A percentile compares a stretch with the other conserved stretches of the same genome.
Evolutionary conservation across 2,329 filamentous ascomycete genomes (phyloP).

Genomic region (Zalaria sp.): DNA sequence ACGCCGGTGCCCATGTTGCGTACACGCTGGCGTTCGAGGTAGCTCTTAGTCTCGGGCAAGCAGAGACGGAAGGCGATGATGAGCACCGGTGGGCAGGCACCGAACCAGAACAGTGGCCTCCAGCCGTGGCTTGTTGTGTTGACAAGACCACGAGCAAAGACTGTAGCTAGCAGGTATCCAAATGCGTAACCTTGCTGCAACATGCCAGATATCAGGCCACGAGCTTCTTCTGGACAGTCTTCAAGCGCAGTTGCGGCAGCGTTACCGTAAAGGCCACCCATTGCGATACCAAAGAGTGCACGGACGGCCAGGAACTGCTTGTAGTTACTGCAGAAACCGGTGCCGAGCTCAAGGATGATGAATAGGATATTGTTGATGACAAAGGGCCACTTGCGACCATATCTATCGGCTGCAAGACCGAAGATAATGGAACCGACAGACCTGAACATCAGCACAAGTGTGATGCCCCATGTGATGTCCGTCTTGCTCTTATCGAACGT

Average conservation of each 20-base stretch:
- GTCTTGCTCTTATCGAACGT: conserved; percentile 36
- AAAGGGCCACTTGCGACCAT: conserved; percentile 21
- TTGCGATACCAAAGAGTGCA: conserved; percentile 22
- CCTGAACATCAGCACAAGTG: conserved; percentile 25
- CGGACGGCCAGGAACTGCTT: conserved; percentile 22
- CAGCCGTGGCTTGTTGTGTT: conserved; percentile 62
- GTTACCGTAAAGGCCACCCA: conserved; percentile 20
- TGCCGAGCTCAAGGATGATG: conserved; percentile 22
- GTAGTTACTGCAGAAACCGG: conserved; percentile 22
- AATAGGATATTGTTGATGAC: conserved; percentile 21
- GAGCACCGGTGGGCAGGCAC: conserved; percentile 60
- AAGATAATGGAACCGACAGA: conserved; percentile 17
- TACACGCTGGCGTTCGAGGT: conserved; percentile 47
- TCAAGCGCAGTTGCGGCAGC: conserved; percentile 25
- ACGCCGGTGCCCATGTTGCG: conserved; percentile 41
- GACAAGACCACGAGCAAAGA: conserved; percentile 47
- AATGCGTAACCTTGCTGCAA: conserved; percentile 31
- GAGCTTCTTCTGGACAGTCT: conserved; percentile 23
- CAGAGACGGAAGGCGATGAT: conserved; percentile 63
- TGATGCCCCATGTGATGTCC: conserved; percentile 41
- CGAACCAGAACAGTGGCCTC: conserved; percentile 79
- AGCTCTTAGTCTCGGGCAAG: conserved; percentile 64
- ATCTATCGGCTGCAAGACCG: conserved; percentile 15
- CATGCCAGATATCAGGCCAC: conserved; percentile 22
- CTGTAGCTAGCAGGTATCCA: conserved; percentile 43